Conservation (phyloP, 495 filamentous ascomycete species). For the Penicillium arizonense region DNA sequence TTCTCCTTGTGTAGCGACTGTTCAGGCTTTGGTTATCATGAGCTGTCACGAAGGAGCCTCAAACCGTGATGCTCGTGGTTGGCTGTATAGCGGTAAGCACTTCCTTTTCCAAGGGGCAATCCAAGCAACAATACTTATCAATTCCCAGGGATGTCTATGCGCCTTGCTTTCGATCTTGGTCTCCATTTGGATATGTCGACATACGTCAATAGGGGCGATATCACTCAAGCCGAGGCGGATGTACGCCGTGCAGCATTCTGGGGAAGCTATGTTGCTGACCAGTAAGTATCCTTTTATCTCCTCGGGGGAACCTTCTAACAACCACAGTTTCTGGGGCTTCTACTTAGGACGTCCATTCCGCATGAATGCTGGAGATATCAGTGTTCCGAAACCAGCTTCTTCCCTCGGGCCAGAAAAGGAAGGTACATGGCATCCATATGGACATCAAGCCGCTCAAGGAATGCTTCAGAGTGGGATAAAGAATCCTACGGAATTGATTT, state of each 20-base stretch:
- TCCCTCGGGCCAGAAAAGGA: constrained; percentile 33
- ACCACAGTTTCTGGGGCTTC: constrained; percentile 46
- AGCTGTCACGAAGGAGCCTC: constrained; percentile 47
- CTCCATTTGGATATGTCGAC: constrained; percentile 48
- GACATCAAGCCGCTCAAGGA: constrained; percentile 25
- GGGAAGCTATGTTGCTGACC: constrained; percentile 51
- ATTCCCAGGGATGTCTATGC: constrained; percentile 47
- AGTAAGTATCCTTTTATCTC: constrained; percentile 30
- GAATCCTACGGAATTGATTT: constrained; percentile 42
- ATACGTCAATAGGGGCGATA: constrained; percentile 43
- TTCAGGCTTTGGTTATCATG: constrained; percentile 48
- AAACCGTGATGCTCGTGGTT: constrained; percentile 50
- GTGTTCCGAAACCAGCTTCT: constrained; percentile 42
- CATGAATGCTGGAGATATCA: constrained; percentile 47
- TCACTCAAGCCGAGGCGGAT: constrained; percentile 43
- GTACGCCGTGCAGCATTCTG: constrained; percentile 47
- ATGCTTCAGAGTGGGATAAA: constrained; percentile 22
- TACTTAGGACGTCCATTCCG: constrained; percentile 47
- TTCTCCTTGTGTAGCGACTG: constrained; percentile 48
- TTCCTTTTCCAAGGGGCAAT: not conserved
- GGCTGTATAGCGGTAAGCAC: constrained; percentile 47
- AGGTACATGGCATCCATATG: constrained; percentile 45
- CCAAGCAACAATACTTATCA: not conserved
- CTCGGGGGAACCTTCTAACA: not conserved
- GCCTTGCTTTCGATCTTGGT: constrained; percentile 50